Base-by-base conservation (phyloP, 495 filamentous ascomycete genomes). In the Tuber borchii region DNA sequence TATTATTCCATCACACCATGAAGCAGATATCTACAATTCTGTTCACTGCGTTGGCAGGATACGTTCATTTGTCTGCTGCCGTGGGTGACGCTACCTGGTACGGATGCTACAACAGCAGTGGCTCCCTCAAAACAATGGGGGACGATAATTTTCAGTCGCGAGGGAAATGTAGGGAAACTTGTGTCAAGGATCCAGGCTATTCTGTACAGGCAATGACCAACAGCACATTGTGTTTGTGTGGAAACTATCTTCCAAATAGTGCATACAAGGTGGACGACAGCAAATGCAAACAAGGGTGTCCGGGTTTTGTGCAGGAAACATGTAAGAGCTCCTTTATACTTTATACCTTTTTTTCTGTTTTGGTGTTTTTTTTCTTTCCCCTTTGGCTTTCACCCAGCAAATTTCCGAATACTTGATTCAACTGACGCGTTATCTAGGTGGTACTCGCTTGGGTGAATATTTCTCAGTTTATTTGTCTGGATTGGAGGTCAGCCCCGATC, bases 201-300 rank as follows among this genome's bases (percentile, higher is more conserved):
- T 69, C 81, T 31, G 81, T 82, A 42, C 78, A 80, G 80, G 88
- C 80, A 45, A 82, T 86, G 71, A 83, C 81, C 10, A 84, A 84
- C 7, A 83, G 83, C 43, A 82, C 76, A 31, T 81, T 86, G 22
- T 93, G 91, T 83, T 91, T 82, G 73, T 93, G 91, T 80, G 92
- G 91, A 51, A 79, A 87, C 51, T 80, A 82, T 48, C 84, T 91
- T 46, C 91, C 91, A 12, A 85, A 88, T 31, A 78, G 84, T 22
- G 73, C 76, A 8, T 83, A 82, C 69, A 77, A 87, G 75, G 86
- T 88, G 4, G 84, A 86, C 51, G 85, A 89, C 77, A 77, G 76
- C 16, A 75, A 85, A 4, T 93, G 91, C 84, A 86, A 87, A 70
- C 84, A 85, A 40, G 72, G 83, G 1, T 93, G 91, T 82, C 82